Evolutionary conservation across 2,329 filamentous ascomycete species (phyloP), one percentile per base, ranked within the genome.

Genomic region (Curvularia sp.): DNA sequence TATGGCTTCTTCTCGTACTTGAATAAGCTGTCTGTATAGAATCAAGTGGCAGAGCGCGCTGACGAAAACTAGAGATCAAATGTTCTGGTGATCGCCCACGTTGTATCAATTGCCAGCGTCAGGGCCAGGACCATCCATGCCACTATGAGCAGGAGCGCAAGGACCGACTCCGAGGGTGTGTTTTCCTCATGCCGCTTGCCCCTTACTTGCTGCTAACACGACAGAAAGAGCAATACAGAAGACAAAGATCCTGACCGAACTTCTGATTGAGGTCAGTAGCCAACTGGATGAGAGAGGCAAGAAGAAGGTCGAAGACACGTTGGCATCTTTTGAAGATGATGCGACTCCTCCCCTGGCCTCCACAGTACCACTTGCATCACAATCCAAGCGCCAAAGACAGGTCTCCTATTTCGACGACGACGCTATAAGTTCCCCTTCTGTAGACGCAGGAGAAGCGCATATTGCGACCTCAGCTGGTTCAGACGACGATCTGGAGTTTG

Each of bases 41-140:
- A 31, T 12, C n/a, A 18, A 1, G 15, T 18, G 5, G 18, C 47
- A 43, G 52, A 39, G 43, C 30, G n/a, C 18, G 51, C 58, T 63
- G 39, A 61, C 46, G 12, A 33, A 20, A 22, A 10, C 20, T 38
- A 65, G 76, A 68, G 66, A 61, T 75, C 44, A 76, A 73, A 52
- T 78, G 75, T 53, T 74, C 70, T 54, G 76, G 76, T 4, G 55
- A 69, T 30, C 62, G 63, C 20, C 76, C 75, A 4, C 48, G 56
- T 3, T 78, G 76, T 55, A 60, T 61, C 13, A 69, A 73, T n/a
- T 78, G 76, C 55, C 56, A 63, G 26, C 67, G 66, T 24, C 62
- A 64, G 31, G 57, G 62, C 20, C 30, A 66, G 26, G 55, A 63
- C n/a, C 30, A 69, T 10, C 46, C 53, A 1, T 78, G 76, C 57